These are phyloP conservation scores for Xylariaceae sp. DNA, from an alignment of 2,329 filamentous ascomycete species.

Conservation along the genomic window DNA sequence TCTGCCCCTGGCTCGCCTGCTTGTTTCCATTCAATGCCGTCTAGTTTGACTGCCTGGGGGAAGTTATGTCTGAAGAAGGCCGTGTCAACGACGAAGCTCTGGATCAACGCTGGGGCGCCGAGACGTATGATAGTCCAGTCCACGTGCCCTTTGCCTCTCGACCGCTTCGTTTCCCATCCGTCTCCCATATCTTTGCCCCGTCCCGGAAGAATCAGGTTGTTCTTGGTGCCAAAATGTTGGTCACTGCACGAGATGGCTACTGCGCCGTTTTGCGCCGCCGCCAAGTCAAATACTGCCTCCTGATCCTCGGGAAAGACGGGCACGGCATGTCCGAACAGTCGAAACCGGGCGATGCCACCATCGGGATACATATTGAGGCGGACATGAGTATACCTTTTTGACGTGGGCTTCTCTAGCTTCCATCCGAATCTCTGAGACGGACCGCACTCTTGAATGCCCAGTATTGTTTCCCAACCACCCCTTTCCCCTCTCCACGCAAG, in stretches of 20 bases:
- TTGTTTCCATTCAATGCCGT: slow-evolving; percentile 55
- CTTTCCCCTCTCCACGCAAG: slow-evolving; percentile 55
- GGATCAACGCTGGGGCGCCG: slow-evolving; percentile 61
- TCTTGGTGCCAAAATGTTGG: slow-evolving; percentile 79
- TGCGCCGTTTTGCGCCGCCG: slow-evolving; percentile 73
- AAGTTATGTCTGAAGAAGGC: slow-evolving; percentile 83
- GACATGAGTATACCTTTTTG: slow-evolving; percentile 73
- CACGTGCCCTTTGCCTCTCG: slow-evolving; percentile 65
- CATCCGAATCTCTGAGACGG: slow-evolving; percentile 71
- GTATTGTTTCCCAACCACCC: slow-evolving; percentile 68
- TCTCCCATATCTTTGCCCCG: slow-evolving; percentile 82
- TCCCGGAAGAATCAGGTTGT: slow-evolving; percentile 75
- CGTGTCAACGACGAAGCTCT: slow-evolving; percentile 71
- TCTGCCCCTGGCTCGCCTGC: slow-evolving; percentile 53
- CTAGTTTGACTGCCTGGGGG: slow-evolving; percentile 69
- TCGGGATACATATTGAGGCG: slow-evolving; percentile 82
- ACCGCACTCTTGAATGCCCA: slow-evolving; percentile 67
- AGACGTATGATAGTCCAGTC: slow-evolving; percentile 80
- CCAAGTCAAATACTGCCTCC: slow-evolving; percentile 67
- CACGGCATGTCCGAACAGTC: slow-evolving; percentile 71
- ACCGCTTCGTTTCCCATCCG: slow-evolving; percentile 80
- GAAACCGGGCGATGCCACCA: slow-evolving; percentile 76
- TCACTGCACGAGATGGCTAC: slow-evolving; percentile 74
- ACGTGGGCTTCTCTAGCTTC: slow-evolving; percentile 56
- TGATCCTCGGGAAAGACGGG: slow-evolving; percentile 69